A percentile compares a stretch with the other conserved stretches of the same genome.
These are phyloP conservation scores for Triadica sebifera DNA, from an alignment of 345 rosid species.

Conservation along the genomic window DNA sequence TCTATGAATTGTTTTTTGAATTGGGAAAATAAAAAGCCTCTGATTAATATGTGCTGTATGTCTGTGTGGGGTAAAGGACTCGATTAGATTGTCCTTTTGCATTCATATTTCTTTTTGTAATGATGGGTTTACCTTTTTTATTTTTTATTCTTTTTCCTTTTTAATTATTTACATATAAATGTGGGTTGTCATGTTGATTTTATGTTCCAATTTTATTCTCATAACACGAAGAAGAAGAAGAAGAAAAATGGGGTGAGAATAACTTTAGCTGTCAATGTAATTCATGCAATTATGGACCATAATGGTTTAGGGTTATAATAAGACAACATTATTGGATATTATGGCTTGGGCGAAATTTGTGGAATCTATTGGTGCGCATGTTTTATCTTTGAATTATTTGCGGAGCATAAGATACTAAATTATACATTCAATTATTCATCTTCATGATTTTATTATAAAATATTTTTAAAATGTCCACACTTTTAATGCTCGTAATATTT, in stretches of 20 bases:
- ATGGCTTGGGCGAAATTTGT: constrained; percentile 46
- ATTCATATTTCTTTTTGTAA: constrained; percentile 47
- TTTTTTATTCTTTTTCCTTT: constrained; percentile 11
- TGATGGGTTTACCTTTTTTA: constrained; percentile 36
- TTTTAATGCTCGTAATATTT: too few relatives aligned
- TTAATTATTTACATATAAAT: constrained; percentile 22
- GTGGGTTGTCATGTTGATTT: constrained; percentile 15
- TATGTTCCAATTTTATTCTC: constrained; percentile 14
- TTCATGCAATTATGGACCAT: constrained; percentile 42
- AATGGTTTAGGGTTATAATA: constrained; percentile 39
- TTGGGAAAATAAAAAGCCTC: constrained; percentile 43
- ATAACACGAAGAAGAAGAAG: constrained; percentile 19
- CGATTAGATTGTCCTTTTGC: constrained; percentile 60
- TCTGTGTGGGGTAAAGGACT: constrained; percentile 59
- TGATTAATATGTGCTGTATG: constrained; percentile 44
- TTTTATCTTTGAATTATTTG: neutral
- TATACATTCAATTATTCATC: too few relatives aligned
- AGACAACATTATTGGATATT: constrained; percentile 57
- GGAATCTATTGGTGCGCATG: constrained; percentile 52
- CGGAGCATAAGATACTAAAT: too few relatives aligned
- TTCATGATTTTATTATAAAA: too few relatives aligned
- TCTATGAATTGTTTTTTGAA: constrained; percentile 22
- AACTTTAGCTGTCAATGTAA: constrained; percentile 24
- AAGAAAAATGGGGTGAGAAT: constrained; percentile 8
- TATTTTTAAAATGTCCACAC: too few relatives aligned